A percentile compares a stretch with the other conserved stretches of the same genome.
Evolutionary conservation across 1,284 basidiomycete species (phyloP).

Genomic region (Malassezia yamatoensis): DNA sequence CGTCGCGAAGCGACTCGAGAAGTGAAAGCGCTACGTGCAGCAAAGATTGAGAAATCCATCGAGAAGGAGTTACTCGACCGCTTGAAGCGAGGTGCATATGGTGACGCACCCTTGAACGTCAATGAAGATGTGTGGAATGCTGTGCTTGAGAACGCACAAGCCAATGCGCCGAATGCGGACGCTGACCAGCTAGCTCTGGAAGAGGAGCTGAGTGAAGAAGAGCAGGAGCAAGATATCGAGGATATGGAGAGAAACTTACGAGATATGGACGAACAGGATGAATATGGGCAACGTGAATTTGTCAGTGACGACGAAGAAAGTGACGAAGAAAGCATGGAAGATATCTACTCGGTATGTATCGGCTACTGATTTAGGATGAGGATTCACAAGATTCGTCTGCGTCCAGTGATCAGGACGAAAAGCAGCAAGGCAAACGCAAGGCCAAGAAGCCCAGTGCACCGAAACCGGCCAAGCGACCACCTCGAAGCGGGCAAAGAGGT

Average conservation of each 20-base stretch:
- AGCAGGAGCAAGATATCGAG: constrained; percentile 38
- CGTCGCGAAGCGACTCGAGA: constrained; percentile 86
- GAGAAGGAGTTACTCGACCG: constrained; percentile 92
- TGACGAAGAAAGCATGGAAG: constrained; percentile 22
- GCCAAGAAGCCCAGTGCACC: not conserved
- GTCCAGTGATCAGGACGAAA: constrained; percentile 20
- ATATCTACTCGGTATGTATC: constrained; percentile 10
- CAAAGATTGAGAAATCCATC: constrained; percentile 72
- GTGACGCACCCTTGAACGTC: constrained; percentile 92
- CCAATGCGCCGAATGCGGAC: constrained; percentile 15
- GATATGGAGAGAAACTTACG: constrained; percentile 36
- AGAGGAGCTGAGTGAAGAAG: constrained; percentile 42
- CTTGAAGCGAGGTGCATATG: constrained; percentile 90
- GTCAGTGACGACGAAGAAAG: constrained; percentile 38
- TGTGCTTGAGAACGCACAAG: constrained; percentile 32
- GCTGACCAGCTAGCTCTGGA: constrained; percentile 27
- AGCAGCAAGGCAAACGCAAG: constrained; percentile 12
- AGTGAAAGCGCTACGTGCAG: constrained; percentile 85
- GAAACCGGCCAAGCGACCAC: constrained; percentile 8
- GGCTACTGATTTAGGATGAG: constrained; percentile 11
- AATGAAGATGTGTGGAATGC: constrained; percentile 91
- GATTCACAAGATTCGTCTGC: constrained; percentile 17
- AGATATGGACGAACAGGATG: constrained; percentile 32
- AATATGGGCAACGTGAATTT: constrained; percentile 38
- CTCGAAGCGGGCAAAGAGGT: constrained; percentile 7